Evolutionary conservation across 257 asterid species (phyloP), one percentile per base, ranked within the genome.

Genomic region (Scutellaria galericulata): DNA sequence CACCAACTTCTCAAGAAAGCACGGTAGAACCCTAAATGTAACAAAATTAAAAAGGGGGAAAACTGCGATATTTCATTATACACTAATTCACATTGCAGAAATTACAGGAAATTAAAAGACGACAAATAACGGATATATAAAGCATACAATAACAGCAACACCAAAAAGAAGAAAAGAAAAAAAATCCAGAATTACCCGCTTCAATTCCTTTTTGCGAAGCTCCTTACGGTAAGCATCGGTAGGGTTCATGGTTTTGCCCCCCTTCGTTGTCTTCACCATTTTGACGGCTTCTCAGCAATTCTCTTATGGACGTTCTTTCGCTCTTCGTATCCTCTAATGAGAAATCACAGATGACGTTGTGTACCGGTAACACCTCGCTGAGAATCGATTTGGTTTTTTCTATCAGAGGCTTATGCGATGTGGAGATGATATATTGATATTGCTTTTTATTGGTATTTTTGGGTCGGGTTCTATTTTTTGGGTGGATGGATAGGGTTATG

Each of bases 231-330:
- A 92, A 20, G 99, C 92, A 79, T 92, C 98, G 79, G 99, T 95
- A 87, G 99, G 99, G 92, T 95, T 95, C 99, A 95, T 95, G 67
- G 95, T 89, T 82, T 95, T 95, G 78, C 99, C 99, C 42, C 99
- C 97, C 81, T 95, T 95, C 54, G 99, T 95, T 52, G 98, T 95
- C 90, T 93, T 93, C 93, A 89, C 94, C 85, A 84, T 86, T 68
- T 61, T 63, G 87, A 13, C 78, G 77, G 74, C 66, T 37, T 64
- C 55, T 7, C 70, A 63, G 18, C 39, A 64, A 74, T 42, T 68
- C 59, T 40, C n/a, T 4, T 64, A 66, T 56, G 13, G 10, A 62
- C 1, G 18, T 44, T 31, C 47, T 54, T 4, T 15, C 7, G 24
- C 70, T 22, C 78, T 64, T 35, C 24, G 46, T 3, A 51, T 47